Base-by-base conservation (phyloP, 2,329 filamentous ascomycete species). In the Fulvia fulva region DNA sequence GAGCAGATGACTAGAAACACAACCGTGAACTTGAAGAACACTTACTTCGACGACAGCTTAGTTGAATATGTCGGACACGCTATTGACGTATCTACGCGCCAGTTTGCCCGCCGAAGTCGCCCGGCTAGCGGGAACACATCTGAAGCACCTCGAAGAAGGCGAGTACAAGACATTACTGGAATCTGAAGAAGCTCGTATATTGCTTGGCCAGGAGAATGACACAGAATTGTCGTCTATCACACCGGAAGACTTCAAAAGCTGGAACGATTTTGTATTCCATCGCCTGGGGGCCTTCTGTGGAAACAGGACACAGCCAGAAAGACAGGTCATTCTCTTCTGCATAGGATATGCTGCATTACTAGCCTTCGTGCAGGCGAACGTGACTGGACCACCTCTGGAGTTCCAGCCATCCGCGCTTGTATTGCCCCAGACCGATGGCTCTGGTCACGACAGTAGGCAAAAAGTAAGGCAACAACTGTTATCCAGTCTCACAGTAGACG, bases 331-430 rank as follows among this genome's bases (percentile, higher is more conserved):
- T 2, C 71, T 76, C 47, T 76, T 85, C 55, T 76, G 83, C 46
- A 77, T 88, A 32, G 89, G 85, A 9, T 76, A 90, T 50, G 86
- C 88, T 1, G 83, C 87, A 1, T 80, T 96, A 11, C 83, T 90
- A 68, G 84, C 87, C 11, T 97, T 96, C 71, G 75, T 96, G 16
- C 92, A 97, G 72, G 85, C 86, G 0, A 96, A 91, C 70, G 89
- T 95, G 55, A 96, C 92, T 3, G 92, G 92, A 0, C 92, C 92
- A 0, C 87, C 91, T 0, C 77, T 96, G n/a, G 76, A 79, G 0
- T 87, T 85, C 68, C 74, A 74, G 23, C 74, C 81, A 2, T 75
- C 80, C 3, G 74, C 80, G 12, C 63, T 76, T 1, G 63, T 87
- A 5, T 67, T 87, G 3, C 80, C 81, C 1, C 66, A 76, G n/a